phyloP scores from a whole-genome alignment of 2,329 filamentous ascomycete species.

The Verticillium tricorpus region DNA sequence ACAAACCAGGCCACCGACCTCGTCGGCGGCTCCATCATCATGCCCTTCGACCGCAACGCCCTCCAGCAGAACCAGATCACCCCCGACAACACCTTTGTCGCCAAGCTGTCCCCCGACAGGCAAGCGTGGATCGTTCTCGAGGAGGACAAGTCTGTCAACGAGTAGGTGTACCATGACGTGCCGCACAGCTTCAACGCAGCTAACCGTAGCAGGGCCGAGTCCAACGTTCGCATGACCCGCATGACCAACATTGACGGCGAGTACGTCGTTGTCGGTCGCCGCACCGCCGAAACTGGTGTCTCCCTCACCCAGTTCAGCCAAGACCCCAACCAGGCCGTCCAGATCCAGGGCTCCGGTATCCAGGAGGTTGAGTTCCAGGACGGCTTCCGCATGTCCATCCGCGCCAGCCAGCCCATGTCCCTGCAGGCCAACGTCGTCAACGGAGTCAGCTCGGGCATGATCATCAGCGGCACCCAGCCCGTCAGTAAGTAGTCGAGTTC shows the following conservation, averaged over 20 bases:
- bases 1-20: slow-evolving; percentile 16
- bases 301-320: slow-evolving; percentile 15
- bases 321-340: slow-evolving; percentile 8
- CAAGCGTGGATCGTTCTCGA: slow-evolving; percentile 17
- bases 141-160: slow-evolving; percentile 14
- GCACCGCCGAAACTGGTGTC: slow-evolving; percentile 12
- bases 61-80: slow-evolving; percentile 13
- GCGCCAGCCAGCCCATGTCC: slow-evolving; percentile 16
- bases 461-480: slow-evolving; percentile 13
- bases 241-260: slow-evolving; percentile 16
- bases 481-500: slow-evolving; percentile 10
- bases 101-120: slow-evolving; percentile 14
- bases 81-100: slow-evolving; percentile 16
- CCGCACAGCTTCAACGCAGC: neutral
- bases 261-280: slow-evolving; percentile 15
- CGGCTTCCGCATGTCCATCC: slow-evolving; percentile 17
- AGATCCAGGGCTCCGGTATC: slow-evolving; percentile 14
- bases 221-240: slow-evolving; percentile 17
- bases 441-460: slow-evolving; percentile 16
- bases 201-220: slow-evolving; percentile 10
- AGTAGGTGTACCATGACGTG: slow-evolving; percentile 1
- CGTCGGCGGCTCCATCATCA: slow-evolving; percentile 15
- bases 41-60: slow-evolving; percentile 15
- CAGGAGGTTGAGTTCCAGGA: slow-evolving; percentile 17
- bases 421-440: slow-evolving; percentile 16